Percentiles rank a stretch among this genome's conserved stretches.
Conservation (phyloP, 108 stramenopile species). For the Asterionellopsis glacialis region DNA sequence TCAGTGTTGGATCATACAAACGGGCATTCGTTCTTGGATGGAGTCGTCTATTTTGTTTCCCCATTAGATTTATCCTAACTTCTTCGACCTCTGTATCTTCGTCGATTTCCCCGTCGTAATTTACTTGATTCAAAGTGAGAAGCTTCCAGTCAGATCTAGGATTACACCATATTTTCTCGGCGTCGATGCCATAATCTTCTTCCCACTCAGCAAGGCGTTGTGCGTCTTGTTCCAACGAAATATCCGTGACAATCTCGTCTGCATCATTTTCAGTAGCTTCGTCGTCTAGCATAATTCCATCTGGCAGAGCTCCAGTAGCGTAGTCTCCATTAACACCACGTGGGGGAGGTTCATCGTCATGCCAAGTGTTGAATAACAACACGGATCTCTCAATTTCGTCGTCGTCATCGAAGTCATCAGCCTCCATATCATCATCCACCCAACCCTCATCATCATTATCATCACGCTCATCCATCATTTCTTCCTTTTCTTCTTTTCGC, state of each 20-base stretch:
- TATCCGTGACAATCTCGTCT: conserved; percentile 12
- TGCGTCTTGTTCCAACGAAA: no score
- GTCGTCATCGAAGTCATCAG: conserved; percentile 24
- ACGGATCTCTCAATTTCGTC: conserved; percentile 34
- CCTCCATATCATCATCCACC: conserved; percentile 20
- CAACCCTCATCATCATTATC: conserved; percentile 13
- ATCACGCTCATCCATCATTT: conserved; percentile 22
- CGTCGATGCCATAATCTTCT: conserved; percentile 22
- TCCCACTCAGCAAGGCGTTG: conserved; percentile 13
- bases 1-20: background rate
- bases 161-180: conserved; percentile 23
- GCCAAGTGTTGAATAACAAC: conserved; percentile 47
- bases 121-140: conserved; percentile 2
- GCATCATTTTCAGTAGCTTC: conserved; percentile 8
- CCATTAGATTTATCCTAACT: background rate
- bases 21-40: background rate
- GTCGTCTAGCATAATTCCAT: conserved; percentile 33
- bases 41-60: background rate
- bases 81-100: background rate
- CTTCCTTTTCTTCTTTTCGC: conserved; percentile 1
- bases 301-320: conserved; percentile 24
- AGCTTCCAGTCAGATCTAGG: conserved; percentile 18
- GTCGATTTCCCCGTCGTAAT: conserved; percentile 1
- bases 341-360: conserved; percentile 27
- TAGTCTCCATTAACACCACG: conserved; percentile 17